Evolutionary conservation across 768 basidiomycete genomes (phyloP), one percentile per base, ranked within the genome.

Genomic region (Russula olivacea): DNA sequence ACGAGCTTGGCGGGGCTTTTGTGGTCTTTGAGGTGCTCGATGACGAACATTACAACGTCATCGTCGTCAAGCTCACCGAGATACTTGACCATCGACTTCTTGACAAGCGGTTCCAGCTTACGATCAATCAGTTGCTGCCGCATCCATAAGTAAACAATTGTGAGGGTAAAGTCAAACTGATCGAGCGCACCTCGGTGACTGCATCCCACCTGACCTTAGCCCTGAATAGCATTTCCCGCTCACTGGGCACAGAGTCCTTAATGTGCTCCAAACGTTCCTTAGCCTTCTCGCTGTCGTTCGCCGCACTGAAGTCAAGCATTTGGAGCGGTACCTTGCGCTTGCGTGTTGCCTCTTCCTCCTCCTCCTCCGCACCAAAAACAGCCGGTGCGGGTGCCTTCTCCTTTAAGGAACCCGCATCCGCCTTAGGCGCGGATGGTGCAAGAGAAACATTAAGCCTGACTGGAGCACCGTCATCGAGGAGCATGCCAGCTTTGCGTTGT

Each of bases 11-110:
- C 81, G 0, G 93, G 90, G 19, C 83, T 78, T 70, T 94, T 95
- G 71, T 91, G 89, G 68, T 96, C 95, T 73, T 91, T 91, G 51
- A 97, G 76, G 72, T 96, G 93, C 72, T 97, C 94, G 14, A 96
- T 76, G 9, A 91, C 92, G 72, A 93, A 97, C 84, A 96, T 91
- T 61, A 93, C 87, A 63, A 97, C 80, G 71, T 98, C 94, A 65
- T 94, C 91, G 70, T 96, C 94, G 64, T 94, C 91, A 70, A 93
- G 81, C 70, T 95, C 93, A 62, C 93, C 94, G 14, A 98, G 83
- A 69, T 90, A 92, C 72, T 89, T 88, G 40, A 82, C 80, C 85
- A 98, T 93, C 68, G 88, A 80, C 9, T 83, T 82, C 66, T 91
- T 89, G 30, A 93, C 84, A 58, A 95, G 76, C 34, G 91, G 87